Conservation (phyloP, 2,329 filamentous ascomycete species). For the Ceratocystis variospora region DNA sequence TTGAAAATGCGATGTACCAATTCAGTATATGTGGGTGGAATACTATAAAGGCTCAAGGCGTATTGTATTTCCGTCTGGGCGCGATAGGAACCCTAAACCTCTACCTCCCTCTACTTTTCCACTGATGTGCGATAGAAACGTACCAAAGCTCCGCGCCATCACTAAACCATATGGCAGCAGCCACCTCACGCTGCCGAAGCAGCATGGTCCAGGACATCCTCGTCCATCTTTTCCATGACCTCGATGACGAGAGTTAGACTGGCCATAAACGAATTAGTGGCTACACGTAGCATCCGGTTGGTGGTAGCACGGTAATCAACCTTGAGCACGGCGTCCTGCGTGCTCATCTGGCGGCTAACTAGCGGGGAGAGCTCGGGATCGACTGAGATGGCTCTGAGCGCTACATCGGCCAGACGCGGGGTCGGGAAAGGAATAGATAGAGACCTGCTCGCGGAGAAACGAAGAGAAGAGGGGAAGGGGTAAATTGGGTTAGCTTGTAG, state of each 20-base stretch:
- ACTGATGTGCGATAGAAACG: background rate
- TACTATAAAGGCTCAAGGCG: background rate
- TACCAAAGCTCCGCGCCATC: background rate
- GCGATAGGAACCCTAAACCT: background rate
- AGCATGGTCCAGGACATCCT: constrained; percentile 51
- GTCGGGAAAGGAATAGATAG: constrained; percentile 73
- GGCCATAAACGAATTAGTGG: constrained; percentile 94
- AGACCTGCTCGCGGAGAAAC: constrained; percentile 35
- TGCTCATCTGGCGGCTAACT: constrained; percentile 57
- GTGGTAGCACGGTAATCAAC: constrained; percentile 78
- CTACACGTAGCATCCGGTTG: constrained; percentile 90
- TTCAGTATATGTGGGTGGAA: background rate
- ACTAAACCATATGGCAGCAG: no score
- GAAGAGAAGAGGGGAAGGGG: constrained; percentile 19
- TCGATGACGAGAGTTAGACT: constrained; percentile 71
- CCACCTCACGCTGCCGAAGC: background rate
- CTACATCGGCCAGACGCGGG: constrained; percentile 59
- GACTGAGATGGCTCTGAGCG: constrained; percentile 62
- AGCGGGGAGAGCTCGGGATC: constrained; percentile 81
- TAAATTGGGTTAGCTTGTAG: background rate
- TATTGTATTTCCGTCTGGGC: background rate
- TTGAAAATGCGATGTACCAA: no score
- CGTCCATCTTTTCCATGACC: constrained; percentile 81
- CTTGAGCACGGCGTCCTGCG: constrained; percentile 44
- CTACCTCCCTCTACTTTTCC: background rate